phyloP scores from a whole-genome alignment of 129 eudicot species.

The Kitagawia praeruptora region DNA sequence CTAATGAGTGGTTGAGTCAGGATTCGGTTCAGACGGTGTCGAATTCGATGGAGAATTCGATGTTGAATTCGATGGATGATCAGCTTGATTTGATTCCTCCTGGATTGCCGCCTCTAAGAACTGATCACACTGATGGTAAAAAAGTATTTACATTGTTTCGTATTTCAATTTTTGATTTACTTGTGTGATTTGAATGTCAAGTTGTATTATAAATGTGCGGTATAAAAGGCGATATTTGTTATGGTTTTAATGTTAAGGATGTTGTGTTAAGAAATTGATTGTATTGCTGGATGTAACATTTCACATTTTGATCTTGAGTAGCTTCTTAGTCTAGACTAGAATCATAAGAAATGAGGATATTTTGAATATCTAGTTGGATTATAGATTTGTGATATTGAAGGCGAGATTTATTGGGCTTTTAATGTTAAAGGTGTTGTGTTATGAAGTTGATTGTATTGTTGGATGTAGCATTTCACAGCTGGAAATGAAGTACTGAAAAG shows the following conservation, averaged over 20 bases:
- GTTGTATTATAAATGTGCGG: too few relatives aligned
- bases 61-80: constrained; percentile 19
- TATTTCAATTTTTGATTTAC: background rate
- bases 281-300: too few relatives aligned
- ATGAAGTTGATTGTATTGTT: background rate
- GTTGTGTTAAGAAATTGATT: too few relatives aligned
- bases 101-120: constrained; percentile 48
- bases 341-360: too few relatives aligned
- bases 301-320: too few relatives aligned
- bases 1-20: constrained; percentile 36
- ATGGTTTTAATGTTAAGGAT: too few relatives aligned
- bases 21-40: constrained; percentile 14
- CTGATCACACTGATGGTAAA: constrained; percentile 50
- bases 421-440: background rate
- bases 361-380: too few relatives aligned
- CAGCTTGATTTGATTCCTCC: constrained; percentile 33
- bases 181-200: background rate
- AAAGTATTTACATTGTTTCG: background rate
- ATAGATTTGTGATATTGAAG: background rate
- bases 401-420: background rate
- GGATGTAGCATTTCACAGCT: background rate
- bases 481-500: background rate
- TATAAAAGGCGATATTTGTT: too few relatives aligned
- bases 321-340: too few relatives aligned
- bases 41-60: constrained; percentile 27